phyloP scores from a whole-genome alignment of 2,329 filamentous ascomycete genomes.

The Colletotrichum shisoi region DNA sequence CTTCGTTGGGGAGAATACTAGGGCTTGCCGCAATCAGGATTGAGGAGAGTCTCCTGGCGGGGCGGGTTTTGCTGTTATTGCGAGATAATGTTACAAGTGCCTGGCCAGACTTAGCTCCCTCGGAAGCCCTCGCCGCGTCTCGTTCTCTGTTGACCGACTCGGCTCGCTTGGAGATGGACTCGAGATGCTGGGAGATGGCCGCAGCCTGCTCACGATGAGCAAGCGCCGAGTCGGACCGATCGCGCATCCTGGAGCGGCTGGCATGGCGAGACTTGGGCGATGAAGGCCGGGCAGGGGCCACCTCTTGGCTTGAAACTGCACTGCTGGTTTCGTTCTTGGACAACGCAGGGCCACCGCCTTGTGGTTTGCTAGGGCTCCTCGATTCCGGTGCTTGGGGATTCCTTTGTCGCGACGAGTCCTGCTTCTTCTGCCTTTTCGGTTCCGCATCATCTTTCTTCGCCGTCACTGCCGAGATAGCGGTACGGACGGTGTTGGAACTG shows the following conservation, averaged over 20 bases:
- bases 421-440: neutral
- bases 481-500: neutral
- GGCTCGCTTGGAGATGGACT: slow-evolving; percentile 42
- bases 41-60: slow-evolving; percentile 20
- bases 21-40: slow-evolving; percentile 46
- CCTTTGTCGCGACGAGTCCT: neutral
- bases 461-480: neutral
- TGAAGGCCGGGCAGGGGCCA: slow-evolving; percentile 40
- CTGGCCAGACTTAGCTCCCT: slow-evolving; percentile 9
- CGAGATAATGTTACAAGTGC: slow-evolving; percentile 38
- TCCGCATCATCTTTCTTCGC: neutral
- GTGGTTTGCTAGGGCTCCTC: no score
- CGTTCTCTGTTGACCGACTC: slow-evolving; percentile 40
- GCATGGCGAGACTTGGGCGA: slow-evolving; percentile 51
- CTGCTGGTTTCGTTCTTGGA: neutral
- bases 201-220: slow-evolving; percentile 16
- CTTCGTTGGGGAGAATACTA: slow-evolving; percentile 40
- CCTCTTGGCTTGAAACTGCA: neutral
- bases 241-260: slow-evolving; percentile 44
- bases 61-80: slow-evolving; percentile 38
- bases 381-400: no score
- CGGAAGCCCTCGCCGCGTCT: slow-evolving; percentile 20
- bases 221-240: slow-evolving; percentile 42
- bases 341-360: no score
- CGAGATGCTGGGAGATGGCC: slow-evolving; percentile 42